These are phyloP conservation scores for Setaria italica DNA, from an alignment of 202 grass and related monocot genomes.

Conservation along the genomic window DNA sequence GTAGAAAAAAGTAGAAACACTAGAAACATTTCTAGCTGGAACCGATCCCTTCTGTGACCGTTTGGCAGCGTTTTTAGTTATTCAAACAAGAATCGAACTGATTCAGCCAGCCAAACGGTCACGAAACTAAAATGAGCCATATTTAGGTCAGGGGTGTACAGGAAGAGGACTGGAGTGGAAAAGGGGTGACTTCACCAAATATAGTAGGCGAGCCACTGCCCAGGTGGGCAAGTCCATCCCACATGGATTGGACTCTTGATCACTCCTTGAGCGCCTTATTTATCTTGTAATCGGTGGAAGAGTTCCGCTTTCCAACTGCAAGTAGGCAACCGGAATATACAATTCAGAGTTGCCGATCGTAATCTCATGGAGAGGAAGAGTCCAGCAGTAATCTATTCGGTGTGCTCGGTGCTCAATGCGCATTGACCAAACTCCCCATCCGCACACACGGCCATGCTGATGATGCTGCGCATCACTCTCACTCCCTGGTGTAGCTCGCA, in stretches of 20 bases:
- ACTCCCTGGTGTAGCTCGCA: neutral
- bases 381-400: slow-evolving; percentile 11
- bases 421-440: slow-evolving; percentile 43
- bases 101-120: no score
- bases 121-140: neutral
- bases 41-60: no score
- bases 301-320: slow-evolving; percentile 17
- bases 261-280: neutral
- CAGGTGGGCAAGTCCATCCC: neutral
- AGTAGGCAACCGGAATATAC: slow-evolving; percentile 2
- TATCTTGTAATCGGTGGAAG: neutral
- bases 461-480: neutral
- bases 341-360: neutral
- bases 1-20: no score
- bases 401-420: slow-evolving; percentile 33
- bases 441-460: slow-evolving; percentile 8
- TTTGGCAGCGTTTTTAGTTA: no score
- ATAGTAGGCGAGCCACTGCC: neutral
- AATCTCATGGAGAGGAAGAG: slow-evolving; percentile 15
- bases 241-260: neutral
- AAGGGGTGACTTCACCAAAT: neutral
- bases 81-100: no score
- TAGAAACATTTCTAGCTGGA: no score
- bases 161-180: neutral
- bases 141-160: no score